A percentile compares a stretch with the other conserved stretches of the same genome.
Evolutionary conservation across 169 alveolate genomes (phyloP).

Genomic region (Eimeria acervulina): DNA sequence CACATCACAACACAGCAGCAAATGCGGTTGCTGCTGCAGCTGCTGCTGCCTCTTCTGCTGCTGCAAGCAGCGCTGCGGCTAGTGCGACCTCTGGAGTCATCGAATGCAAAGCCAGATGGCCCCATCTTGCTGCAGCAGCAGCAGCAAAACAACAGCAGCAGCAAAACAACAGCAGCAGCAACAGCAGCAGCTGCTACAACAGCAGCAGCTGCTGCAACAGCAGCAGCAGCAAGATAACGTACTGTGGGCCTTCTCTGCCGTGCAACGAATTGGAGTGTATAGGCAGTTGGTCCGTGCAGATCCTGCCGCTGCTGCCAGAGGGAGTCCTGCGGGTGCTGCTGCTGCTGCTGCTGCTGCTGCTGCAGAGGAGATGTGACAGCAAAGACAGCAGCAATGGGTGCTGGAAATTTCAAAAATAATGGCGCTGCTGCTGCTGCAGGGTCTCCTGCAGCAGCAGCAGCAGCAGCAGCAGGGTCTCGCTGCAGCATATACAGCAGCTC

Average conservation of each 20-base stretch:
- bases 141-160: not conserved
- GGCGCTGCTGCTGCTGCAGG: constrained; percentile 36
- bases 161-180: not conserved
- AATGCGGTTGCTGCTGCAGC: not conserved
- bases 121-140: too few species aligned
- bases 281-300: constrained; percentile 32
- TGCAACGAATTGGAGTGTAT: constrained; percentile 16
- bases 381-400: constrained; percentile 81
- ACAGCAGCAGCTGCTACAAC: constrained; percentile 19
- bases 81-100: not conserved
- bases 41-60: not conserved
- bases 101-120: not conserved
- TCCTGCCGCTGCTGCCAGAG: constrained; percentile 17
- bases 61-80: constrained; percentile 2
- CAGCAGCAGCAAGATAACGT: constrained; percentile 13
- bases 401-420: constrained; percentile 72
- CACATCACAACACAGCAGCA: not conserved
- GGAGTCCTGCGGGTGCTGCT: not conserved
- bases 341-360: constrained; percentile 69
- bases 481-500: constrained; percentile 70
- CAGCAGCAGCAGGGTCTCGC: constrained; percentile 23
- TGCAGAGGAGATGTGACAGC: constrained; percentile 56
- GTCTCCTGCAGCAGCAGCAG: not conserved
- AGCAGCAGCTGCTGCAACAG: not conserved
- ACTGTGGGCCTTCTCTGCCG: constrained; percentile 47